Percentiles rank a stretch among this genome's conserved stretches.
Conservation (phyloP, 2,329 filamentous ascomycete species). For the Neopestalotiopsis clavispora region DNA sequence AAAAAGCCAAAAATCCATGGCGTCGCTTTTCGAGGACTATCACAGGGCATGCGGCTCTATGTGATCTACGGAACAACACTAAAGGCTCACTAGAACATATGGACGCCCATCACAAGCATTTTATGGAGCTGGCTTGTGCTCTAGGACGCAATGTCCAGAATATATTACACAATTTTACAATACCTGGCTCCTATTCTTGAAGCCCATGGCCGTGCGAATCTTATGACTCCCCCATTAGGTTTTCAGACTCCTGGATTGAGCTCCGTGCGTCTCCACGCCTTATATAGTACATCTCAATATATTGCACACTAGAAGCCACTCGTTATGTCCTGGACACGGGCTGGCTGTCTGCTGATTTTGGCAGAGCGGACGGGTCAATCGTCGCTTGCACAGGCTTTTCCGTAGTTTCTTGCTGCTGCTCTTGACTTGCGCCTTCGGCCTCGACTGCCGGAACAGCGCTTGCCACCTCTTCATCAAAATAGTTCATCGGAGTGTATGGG, state of each 20-base stretch:
- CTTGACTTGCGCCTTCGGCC: not conserved
- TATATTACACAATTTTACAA: conserved; percentile 26
- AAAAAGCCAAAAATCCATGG: too few relatives aligned
- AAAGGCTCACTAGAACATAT: not conserved
- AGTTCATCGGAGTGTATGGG: conserved; percentile 53
- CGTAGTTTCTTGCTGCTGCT: not conserved
- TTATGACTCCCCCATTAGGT: not conserved
- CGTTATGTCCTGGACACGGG: conserved; percentile 25
- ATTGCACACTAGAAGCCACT: not conserved
- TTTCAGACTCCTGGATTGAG: conserved; percentile 1
- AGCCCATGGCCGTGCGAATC: conserved; percentile 1
- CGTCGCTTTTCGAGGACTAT: not conserved
- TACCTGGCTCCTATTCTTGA: conserved; percentile 12
- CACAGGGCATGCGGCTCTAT: not conserved
- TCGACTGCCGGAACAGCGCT: conserved; percentile 23
- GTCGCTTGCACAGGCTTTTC: conserved; percentile 18
- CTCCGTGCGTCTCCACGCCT: conserved; percentile 6
- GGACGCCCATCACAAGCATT: not conserved
- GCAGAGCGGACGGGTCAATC: conserved; percentile 27
- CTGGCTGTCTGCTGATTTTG: conserved; percentile 17
- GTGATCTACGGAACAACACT: not conserved
- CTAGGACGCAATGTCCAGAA: conserved; percentile 1
- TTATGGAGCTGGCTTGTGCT: conserved; percentile 2
- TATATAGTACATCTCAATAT: conserved; percentile 11
- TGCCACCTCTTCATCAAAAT: conserved; percentile 39